Conservation (phyloP, 1,284 basidiomycete genomes). For the Vanrija humicola region DNA sequence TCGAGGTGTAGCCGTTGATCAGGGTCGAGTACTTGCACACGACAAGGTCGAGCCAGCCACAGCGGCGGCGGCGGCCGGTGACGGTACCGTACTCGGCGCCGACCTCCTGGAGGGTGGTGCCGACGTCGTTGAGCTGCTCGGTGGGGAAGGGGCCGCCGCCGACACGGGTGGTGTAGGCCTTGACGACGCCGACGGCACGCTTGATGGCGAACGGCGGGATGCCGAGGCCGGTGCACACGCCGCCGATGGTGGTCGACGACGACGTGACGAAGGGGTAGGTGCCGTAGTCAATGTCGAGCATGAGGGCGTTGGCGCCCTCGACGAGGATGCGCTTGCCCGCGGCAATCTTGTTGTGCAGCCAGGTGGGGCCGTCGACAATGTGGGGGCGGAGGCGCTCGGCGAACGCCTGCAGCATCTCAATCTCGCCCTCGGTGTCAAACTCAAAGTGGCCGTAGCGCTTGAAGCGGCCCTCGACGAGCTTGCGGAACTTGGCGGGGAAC, state of each 20-base stretch:
- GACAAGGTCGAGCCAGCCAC: constrained; percentile 96
- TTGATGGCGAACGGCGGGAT: constrained; percentile 86
- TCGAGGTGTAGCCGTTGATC: constrained; percentile 91
- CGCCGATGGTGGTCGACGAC: constrained; percentile 86
- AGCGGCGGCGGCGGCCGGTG: constrained; percentile 85
- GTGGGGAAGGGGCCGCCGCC: constrained; percentile 97
- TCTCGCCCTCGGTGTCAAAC: constrained; percentile 97
- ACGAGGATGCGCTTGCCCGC: constrained; percentile 79
- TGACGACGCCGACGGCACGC: constrained; percentile 84
- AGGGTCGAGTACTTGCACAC: constrained; percentile 87
- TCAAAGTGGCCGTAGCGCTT: constrained; percentile 98
- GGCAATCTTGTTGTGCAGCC: constrained; percentile 54
- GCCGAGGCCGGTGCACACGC: constrained; percentile 90
- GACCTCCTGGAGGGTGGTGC: constrained; percentile 86
- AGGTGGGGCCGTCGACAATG: constrained; percentile 56
- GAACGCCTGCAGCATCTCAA: constrained; percentile 82
- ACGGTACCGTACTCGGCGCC: constrained; percentile 89
- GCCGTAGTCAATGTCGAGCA: constrained; percentile 97
- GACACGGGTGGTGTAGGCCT: constrained; percentile 96
- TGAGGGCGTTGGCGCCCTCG: constrained; percentile 95
- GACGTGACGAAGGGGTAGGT: constrained; percentile 98
- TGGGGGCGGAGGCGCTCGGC: constrained; percentile 82
- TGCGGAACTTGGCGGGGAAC: constrained; percentile 90
- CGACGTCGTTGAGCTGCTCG: constrained; percentile 84
- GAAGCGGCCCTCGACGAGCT: constrained; percentile 91